Conservation (phyloP, 2,329 filamentous ascomycete genomes). For the Colletotrichum costaricense region DNA sequence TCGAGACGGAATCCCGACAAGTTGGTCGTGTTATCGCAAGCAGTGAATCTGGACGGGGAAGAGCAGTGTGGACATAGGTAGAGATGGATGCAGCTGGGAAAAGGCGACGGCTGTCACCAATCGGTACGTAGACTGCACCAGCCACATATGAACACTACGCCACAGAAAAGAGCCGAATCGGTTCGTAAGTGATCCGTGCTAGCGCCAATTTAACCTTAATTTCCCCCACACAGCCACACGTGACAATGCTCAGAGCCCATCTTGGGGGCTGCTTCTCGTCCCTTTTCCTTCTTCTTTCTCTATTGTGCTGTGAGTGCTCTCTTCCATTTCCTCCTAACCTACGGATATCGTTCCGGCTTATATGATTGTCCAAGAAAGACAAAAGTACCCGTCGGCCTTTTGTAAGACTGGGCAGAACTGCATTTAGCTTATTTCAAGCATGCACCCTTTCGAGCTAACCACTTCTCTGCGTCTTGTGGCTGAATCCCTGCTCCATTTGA, state of each 20-base stretch:
- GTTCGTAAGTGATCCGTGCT: background rate
- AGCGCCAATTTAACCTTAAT: conserved; percentile 31
- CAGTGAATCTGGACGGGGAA: background rate
- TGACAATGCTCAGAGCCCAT: background rate
- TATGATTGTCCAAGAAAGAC: background rate
- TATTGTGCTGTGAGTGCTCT: too few relatives aligned
- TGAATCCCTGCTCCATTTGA: background rate
- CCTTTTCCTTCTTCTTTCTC: background rate
- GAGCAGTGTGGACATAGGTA: background rate
- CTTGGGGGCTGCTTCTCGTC: background rate
- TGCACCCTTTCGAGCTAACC: background rate
- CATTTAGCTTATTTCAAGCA: background rate
- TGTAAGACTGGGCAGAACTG: conserved; percentile 14
- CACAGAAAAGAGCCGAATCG: too few relatives aligned
- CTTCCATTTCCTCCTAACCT: background rate
- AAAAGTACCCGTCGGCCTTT: conserved; percentile 14
- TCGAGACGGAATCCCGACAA: background rate
- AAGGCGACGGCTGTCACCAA: background rate
- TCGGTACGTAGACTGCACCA: too few relatives aligned
- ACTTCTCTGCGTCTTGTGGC: background rate
- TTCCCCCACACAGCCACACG: background rate
- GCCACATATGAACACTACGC: too few relatives aligned
- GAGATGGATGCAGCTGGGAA: background rate
- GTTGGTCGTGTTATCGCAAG: background rate
- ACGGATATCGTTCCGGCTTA: too few relatives aligned